Evolutionary conservation across 768 basidiomycete genomes (phyloP), one percentile per base, ranked within the genome.

Genomic region (Sarcomyxa edulis): DNA sequence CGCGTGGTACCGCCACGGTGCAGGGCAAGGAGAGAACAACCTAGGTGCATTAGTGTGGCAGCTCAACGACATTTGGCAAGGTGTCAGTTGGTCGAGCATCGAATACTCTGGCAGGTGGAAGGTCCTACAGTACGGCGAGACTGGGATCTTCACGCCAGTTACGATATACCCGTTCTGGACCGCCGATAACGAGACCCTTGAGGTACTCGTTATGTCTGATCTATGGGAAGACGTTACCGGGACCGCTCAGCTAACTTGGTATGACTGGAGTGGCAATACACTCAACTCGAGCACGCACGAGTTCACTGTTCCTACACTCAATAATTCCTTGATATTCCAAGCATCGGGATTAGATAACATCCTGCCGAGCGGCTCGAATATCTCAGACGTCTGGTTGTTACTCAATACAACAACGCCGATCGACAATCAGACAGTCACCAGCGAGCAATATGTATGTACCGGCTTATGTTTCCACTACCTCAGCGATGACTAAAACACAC

Each of bases 41-140:
- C 60, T 79, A 21, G 77, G 76, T 7, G 72, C 71, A 9, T 55
- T 78, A 20, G 71, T 78, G 6, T 78, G 74, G 74, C 74, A 77
- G 50, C 61, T 76, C 38, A 76, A 78, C 46, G 74, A 77, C 50
- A 74, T 78, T 39, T 77, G 74, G 76, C 74, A 78, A 45, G 76
- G 69, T 23, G 64, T 69, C 32, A 73, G 68, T 48, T 78, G 75
- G 75, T 65, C 73, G 2, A 60, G 62, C 35, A 65, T 76, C 48
- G 76, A 78, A 48, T 73, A 74, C 47, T 74, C 72, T 5, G 75
- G 77, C 6, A 55, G 77, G 15, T 78, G 76, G 77, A 78, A 78
- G 53, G 75, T 73, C 2, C 56, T 76, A 39, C 67, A 78, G 42
- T 76, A 77, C 46, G 73, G 65, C 15, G 50, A 72, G 44, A 55